Percentiles rank a stretch among this genome's conserved stretches.
Conservation (phyloP, 345 rosid species). For the Sapria himalayana region DNA sequence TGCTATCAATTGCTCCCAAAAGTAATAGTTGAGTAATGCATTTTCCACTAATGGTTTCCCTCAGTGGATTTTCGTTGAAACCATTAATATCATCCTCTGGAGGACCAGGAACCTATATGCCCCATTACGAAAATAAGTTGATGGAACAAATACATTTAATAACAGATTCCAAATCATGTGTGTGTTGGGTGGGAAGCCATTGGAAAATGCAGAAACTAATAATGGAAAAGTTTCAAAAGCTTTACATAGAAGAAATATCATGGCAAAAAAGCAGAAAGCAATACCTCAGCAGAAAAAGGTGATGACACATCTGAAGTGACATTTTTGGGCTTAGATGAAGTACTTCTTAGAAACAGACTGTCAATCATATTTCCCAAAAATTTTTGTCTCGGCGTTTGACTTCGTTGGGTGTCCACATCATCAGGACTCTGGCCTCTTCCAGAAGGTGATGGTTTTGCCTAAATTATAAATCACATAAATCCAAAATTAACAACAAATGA, state of each 20-base stretch:
- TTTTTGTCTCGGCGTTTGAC: conserved; percentile 72
- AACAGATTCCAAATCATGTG: too few species aligned
- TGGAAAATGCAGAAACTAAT: too few species aligned
- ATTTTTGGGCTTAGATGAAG: conserved; percentile 55
- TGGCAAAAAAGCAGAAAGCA: too few species aligned
- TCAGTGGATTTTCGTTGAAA: conserved; percentile 57
- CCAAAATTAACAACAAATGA: too few species aligned
- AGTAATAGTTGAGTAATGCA: conserved; percentile 75
- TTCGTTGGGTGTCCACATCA: conserved; percentile 36
- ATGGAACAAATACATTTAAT: neutral
- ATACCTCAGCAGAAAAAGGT: conserved; percentile 73
- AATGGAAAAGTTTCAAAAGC: neutral
- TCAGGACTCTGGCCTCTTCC: conserved; percentile 43
- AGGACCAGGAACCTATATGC: conserved; percentile 32
- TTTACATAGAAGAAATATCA: neutral
- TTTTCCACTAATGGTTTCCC: conserved; percentile 63
- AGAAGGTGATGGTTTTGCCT: conserved; percentile 78
- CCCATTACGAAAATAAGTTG: conserved; percentile 3
- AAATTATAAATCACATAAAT: too few species aligned
- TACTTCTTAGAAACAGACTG: conserved; percentile 57
- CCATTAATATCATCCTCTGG: conserved; percentile 35
- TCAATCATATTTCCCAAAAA: conserved; percentile 76
- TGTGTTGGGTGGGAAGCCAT: too few species aligned
- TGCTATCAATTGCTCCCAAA: conserved; percentile 64
- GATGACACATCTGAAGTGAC: conserved; percentile 30